Evolutionary conservation across 805 yeast species (phyloP).

Genomic region (Kluyveromyces siamensis): DNA sequence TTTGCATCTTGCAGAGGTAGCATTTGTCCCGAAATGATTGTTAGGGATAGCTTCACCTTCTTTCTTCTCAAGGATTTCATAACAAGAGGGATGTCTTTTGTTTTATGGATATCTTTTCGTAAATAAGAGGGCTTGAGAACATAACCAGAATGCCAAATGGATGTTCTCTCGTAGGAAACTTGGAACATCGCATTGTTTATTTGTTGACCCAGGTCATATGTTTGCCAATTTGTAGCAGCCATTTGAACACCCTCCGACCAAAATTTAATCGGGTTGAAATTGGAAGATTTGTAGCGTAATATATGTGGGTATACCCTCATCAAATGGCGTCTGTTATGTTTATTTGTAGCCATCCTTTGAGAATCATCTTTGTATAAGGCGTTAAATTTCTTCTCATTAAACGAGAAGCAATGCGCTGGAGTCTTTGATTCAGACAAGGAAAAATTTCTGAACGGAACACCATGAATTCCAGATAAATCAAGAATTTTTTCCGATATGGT

Average conservation of each 20-base stretch:
- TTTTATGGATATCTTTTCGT: conserved; percentile 21
- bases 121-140: conserved; percentile 59
- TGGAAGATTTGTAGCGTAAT: conserved; percentile 65
- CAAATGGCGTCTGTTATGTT: conserved; percentile 67
- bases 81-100: conserved; percentile 18
- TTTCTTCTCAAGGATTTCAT: conserved; percentile 11
- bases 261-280: conserved; percentile 67
- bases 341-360: conserved; percentile 47
- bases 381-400: conserved; percentile 64
- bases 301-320: conserved; percentile 87
- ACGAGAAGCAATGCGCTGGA: conserved; percentile 74
- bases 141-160: conserved; percentile 48
- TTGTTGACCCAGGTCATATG: conserved; percentile 82
- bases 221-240: conserved; percentile 98
- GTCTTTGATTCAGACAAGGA: conserved; percentile 81
- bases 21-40: conserved; percentile 74
- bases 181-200: conserved; percentile 77
- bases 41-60: conserved; percentile 28
- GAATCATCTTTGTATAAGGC: conserved; percentile 54
- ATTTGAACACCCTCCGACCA: conserved; percentile 88
- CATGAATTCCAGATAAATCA: conserved; percentile 38
- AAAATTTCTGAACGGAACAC: conserved; percentile 70
- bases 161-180: conserved; percentile 33
- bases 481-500: conserved; percentile 18
- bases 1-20: conserved; percentile 52